Percentiles rank a stretch among this genome's conserved stretches.
Conservation (phyloP, 768 basidiomycete species). For the Auricularia heimuer region DNA sequence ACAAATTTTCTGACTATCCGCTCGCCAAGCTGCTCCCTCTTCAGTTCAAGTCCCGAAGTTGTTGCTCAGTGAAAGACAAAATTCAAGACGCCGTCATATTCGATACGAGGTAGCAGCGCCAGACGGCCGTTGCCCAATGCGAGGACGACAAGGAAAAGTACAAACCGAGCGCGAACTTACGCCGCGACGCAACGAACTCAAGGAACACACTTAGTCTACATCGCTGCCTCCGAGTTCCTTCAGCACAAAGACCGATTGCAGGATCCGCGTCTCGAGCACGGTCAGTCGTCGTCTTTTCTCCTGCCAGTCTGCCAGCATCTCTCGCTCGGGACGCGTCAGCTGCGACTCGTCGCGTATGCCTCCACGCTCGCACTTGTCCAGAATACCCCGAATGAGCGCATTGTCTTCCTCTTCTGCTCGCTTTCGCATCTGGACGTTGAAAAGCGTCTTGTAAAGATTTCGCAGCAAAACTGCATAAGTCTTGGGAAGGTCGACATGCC, state of each 20-base stretch:
- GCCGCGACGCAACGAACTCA: neutral
- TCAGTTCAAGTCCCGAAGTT: no score
- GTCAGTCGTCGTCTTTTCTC: constrained; percentile 62
- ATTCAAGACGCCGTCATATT: no score
- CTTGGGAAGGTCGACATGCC: constrained; percentile 83
- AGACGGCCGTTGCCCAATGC: no score
- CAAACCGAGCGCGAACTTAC: no score
- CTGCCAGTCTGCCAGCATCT: constrained; percentile 65
- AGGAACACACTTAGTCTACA: neutral
- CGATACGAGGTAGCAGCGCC: no score
- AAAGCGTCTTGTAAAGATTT: constrained; percentile 81
- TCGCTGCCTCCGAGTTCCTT: constrained; percentile 48
- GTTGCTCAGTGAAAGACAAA: no score
- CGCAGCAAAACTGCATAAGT: constrained; percentile 70
- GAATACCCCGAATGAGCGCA: constrained; percentile 53
- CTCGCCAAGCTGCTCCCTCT: no score
- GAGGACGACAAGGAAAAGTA: no score
- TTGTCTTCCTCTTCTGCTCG: constrained; percentile 59
- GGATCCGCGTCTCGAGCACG: constrained; percentile 75
- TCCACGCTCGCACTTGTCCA: constrained; percentile 70
- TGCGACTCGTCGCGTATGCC: constrained; percentile 71
- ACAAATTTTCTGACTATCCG: no score
- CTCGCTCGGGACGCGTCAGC: constrained; percentile 65
- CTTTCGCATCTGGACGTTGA: constrained; percentile 69
- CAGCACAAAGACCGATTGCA: constrained; percentile 82